Conservation (phyloP, 2,329 filamentous ascomycete species). For the Colletotrichum tamarilloi region DNA sequence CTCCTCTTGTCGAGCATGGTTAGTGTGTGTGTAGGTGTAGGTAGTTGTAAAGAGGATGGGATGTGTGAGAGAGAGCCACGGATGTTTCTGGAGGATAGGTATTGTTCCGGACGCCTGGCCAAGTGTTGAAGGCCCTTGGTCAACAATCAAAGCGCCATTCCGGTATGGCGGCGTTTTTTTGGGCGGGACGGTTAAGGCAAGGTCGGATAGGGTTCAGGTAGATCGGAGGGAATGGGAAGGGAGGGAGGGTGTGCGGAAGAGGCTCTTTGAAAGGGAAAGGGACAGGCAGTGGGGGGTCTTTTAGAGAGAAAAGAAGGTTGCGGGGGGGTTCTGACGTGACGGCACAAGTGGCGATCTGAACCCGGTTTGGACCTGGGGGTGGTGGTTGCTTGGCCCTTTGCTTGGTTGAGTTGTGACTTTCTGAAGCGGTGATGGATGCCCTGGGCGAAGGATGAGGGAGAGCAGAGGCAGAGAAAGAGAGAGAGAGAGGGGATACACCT, state of each 20-base stretch:
- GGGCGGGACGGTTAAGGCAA: conserved; percentile 11
- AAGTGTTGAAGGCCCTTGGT: conserved; percentile 31
- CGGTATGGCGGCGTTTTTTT: conserved; percentile 6
- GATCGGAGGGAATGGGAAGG: conserved; percentile 29
- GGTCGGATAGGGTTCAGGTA: conserved; percentile 31
- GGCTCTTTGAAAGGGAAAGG: conserved; percentile 30
- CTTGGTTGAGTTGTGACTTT: conserved; percentile 1
- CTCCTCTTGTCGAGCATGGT: conserved; percentile 48
- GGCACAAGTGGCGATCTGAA: conserved; percentile 35
- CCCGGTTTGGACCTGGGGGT: conserved; percentile 11
- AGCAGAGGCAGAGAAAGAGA: neutral
- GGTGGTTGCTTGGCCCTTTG: conserved; percentile 1
- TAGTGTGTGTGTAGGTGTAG: conserved; percentile 20
- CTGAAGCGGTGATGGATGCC: neutral
- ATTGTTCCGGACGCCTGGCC: conserved; percentile 31
- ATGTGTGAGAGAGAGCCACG: conserved; percentile 4
- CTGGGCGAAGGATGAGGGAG: neutral
- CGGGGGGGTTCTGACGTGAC: conserved; percentile 35
- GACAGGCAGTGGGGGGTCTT: conserved; percentile 33
- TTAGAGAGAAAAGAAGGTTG: conserved; percentile 35
- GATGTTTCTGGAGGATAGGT: conserved; percentile 23
- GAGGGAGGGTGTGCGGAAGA: conserved; percentile 32
- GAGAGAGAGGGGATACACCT: neutral
- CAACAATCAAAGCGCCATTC: conserved; percentile 32
- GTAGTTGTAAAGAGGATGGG: conserved; percentile 6